Percentiles rank a stretch among this genome's conserved stretches.
Evolutionary conservation across 768 basidiomycete species (phyloP).

Genomic region (Mycena galopus): DNA sequence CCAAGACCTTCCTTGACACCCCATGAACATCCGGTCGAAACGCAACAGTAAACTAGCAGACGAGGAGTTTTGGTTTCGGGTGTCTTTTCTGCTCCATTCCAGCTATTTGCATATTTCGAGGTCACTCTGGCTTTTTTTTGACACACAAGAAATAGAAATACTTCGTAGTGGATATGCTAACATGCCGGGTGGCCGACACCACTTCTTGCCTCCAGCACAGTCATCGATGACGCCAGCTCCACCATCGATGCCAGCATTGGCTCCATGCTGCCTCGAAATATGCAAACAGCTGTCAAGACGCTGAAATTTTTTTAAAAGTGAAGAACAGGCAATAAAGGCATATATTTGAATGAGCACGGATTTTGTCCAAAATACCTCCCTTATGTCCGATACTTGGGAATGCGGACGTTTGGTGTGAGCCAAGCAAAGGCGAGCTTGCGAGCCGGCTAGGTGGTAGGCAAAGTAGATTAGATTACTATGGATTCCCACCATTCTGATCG

Average conservation of each 20-base stretch:
- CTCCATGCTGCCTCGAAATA: conserved; percentile 1
- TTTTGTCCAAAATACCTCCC: background rate
- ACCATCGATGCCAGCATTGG: background rate
- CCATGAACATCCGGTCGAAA: too few species aligned
- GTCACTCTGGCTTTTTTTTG: background rate
- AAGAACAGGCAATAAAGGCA: background rate
- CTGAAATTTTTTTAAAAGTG: background rate
- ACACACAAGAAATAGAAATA: background rate
- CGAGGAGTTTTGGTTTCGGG: too few species aligned
- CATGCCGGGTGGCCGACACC: background rate
- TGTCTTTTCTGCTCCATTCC: too few species aligned
- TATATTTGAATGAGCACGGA: background rate
- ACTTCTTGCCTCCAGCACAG: background rate
- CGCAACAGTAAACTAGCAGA: too few species aligned
- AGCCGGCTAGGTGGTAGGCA: too few species aligned
- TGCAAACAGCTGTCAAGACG: too few species aligned
- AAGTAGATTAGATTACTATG: too few species aligned
- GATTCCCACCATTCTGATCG: too few species aligned
- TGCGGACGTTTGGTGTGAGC: conserved; percentile 1
- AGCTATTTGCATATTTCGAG: too few species aligned
- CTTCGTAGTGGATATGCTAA: background rate
- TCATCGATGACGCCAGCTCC: background rate
- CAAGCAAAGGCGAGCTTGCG: too few species aligned
- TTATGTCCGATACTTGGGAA: background rate
- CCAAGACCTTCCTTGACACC: too few species aligned